Base-by-base conservation (phyloP, 768 basidiomycete genomes). In the Hemileccinum impolitum region DNA sequence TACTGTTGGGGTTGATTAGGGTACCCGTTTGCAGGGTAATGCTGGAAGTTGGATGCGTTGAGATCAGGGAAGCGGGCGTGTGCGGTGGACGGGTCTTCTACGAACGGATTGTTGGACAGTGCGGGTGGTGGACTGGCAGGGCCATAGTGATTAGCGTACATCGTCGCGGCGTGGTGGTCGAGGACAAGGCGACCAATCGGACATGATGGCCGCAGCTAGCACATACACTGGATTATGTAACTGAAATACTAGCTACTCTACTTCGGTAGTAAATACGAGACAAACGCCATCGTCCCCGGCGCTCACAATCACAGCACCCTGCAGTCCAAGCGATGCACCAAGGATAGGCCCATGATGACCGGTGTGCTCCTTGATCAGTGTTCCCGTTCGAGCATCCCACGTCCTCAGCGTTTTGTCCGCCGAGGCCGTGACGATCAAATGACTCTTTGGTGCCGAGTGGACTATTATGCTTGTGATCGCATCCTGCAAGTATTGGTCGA, bases 251-350 rank as follows among this genome's bases (percentile, higher is more conserved):
- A 17, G 7, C 7, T 26, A 48, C 7, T 61, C 55, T 49, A 47
- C 47, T 53, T 75, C 85, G 1, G 87, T 88, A 3, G 82, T 80
- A 59, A 82, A 98, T 30, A 96, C 90, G 42, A 90, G 74, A 62
- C 90, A 93, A 0, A 79, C 72, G 1, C 90, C 89, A 55, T 98
- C 95, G 65, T 99, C 96, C 3, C 92, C 88, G 0, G 85, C 96
- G 63, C 88, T 93, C 48, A 96, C 78, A 1, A 95, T 75, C 1
- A 90, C 82, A 0, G 78, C 78, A 1, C 89, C 89, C 21, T 78
- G 73, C 39, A 82, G 61, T 12, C 84, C 89, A 1, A 95, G 73
- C 1, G 87, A 79, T 1, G 90, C 85, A 32, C 76, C 79, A 23
- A 95, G 78, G 6, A 98, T 77, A 0, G 88, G 77, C 0, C 78